Evolutionary conservation across 345 rosid genomes (phyloP).

Genomic region (Eucalyptus brandiana): DNA sequence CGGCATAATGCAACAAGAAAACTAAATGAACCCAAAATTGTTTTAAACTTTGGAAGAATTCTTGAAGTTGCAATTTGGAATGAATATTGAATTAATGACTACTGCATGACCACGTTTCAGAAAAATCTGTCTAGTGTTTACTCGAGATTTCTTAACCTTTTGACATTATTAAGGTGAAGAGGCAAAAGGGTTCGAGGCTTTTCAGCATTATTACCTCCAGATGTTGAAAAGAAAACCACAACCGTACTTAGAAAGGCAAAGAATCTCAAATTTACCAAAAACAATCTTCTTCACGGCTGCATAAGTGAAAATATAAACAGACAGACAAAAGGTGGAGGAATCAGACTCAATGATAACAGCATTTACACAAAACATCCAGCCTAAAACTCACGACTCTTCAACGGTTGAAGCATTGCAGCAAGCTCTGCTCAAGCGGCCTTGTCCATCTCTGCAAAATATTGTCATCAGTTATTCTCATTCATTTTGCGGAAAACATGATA

Average conservation of each 20-base stretch:
- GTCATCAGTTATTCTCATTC: neutral
- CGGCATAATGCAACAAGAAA: neutral
- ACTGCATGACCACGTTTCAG: neutral
- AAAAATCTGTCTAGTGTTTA: neutral
- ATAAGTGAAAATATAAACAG: neutral
- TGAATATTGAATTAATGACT: neutral
- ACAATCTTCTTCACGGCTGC: neutral
- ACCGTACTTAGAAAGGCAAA: neutral
- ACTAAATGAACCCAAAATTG: neutral
- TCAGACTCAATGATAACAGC: neutral
- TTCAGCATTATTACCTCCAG: neutral
- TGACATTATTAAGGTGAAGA: neutral
- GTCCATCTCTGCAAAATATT: conserved; percentile 1
- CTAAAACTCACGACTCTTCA: neutral
- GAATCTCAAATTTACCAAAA: neutral
- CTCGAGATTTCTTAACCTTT: neutral
- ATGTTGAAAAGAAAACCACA: neutral
- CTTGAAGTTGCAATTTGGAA: neutral
- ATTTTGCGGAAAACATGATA: neutral
- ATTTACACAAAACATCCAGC: neutral
- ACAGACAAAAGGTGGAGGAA: neutral
- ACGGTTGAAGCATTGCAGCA: neutral
- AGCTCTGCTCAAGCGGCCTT: conserved; percentile 3
- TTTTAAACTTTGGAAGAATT: neutral
- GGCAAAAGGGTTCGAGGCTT: neutral